Conservation (phyloP, 306 rosid genomes). For the Albizia julibrissin region DNA sequence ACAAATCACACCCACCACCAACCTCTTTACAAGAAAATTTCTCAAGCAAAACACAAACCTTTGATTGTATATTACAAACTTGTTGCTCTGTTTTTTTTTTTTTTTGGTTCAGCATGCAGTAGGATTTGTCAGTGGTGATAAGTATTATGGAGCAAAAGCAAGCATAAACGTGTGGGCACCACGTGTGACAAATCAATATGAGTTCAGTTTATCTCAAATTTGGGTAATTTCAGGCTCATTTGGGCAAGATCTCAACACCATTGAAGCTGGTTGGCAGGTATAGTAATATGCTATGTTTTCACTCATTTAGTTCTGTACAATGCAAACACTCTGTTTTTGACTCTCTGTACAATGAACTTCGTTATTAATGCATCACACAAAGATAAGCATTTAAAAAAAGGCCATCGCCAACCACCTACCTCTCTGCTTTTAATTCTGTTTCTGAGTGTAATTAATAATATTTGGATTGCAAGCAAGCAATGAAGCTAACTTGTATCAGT, state of each 20-base stretch:
- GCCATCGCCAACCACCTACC: slow-evolving; percentile 50
- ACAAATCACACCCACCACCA: neutral
- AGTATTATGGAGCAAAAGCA: slow-evolving; percentile 84
- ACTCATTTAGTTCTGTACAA: neutral
- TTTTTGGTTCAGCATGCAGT: slow-evolving; percentile 72
- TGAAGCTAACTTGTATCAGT: slow-evolving; percentile 43
- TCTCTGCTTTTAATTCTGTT: slow-evolving; percentile 25
- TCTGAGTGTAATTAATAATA: slow-evolving; percentile 1
- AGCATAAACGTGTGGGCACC: slow-evolving; percentile 94
- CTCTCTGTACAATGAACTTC: neutral
- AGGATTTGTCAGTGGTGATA: slow-evolving; percentile 77
- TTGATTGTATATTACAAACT: neutral
- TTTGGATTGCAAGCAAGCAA: slow-evolving; percentile 26
- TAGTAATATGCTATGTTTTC: slow-evolving; percentile 3
- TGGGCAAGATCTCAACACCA: slow-evolving; percentile 85
- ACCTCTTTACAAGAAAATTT: neutral
- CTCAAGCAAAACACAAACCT: neutral
- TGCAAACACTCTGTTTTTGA: neutral
- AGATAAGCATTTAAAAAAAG: slow-evolving; percentile 39
- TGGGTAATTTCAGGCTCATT: slow-evolving; percentile 93
- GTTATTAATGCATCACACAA: slow-evolving; percentile 23
- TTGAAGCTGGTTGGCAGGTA: slow-evolving; percentile 98
- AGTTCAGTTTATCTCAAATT: slow-evolving; percentile 85
- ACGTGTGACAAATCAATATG: slow-evolving; percentile 62
- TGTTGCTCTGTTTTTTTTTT: neutral